phyloP scores from a whole-genome alignment of 208 protist genomes.

The Willaertia magna region DNA sequence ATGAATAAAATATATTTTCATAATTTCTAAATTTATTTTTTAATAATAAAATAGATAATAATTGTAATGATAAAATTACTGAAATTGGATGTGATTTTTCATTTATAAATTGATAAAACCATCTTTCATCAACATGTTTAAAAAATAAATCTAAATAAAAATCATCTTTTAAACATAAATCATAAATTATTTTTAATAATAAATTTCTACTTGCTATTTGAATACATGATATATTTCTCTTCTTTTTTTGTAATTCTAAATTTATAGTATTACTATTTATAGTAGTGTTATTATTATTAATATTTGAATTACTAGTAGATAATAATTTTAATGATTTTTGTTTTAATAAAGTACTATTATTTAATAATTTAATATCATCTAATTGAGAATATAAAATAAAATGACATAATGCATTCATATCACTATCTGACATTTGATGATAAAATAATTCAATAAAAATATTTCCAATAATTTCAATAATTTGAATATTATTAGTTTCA shows the following conservation, averaged over 20 bases:
- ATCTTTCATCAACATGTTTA: not conserved
- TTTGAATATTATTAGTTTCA: not conserved
- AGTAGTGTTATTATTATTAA: not conserved
- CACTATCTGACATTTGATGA: not conserved
- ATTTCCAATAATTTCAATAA: not conserved
- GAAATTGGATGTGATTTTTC: not conserved
- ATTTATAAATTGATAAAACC: slow-evolving; percentile 10
- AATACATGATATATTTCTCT: not conserved
- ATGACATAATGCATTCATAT: not conserved
- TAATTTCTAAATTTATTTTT: not conserved
- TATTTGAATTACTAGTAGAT: not conserved
- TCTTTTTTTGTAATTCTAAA: too few relatives aligned
- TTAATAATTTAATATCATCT: not conserved
- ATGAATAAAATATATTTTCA: not conserved
- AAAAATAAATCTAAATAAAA: not conserved
- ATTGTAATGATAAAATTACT: not conserved
- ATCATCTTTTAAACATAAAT: not conserved
- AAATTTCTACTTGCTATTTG: not conserved
- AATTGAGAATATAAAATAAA: not conserved
- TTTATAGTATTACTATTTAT: not conserved
- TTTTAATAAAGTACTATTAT: too few relatives aligned
- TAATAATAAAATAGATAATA: not conserved
- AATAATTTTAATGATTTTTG: not conserved
- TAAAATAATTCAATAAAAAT: not conserved
- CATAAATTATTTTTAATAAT: not conserved